Evolutionary conservation across 331 rosid genomes (phyloP).

Genomic region (Saraca asoca): DNA sequence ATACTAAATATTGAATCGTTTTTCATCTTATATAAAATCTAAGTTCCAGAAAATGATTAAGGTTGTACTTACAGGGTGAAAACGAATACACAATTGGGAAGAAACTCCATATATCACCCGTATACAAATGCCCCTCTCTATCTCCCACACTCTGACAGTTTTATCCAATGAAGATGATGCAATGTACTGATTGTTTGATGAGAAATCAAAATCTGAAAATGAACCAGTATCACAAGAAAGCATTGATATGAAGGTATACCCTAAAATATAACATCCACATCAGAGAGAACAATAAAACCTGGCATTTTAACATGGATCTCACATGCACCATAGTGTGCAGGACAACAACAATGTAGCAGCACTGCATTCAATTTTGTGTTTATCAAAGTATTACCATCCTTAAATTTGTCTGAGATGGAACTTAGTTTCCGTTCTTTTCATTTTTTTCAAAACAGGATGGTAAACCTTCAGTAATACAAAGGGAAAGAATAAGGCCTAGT

Average conservation of each 20-base stretch:
- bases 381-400: constrained; percentile 1
- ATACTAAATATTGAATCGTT: no score
- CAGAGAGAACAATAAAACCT: not conserved
- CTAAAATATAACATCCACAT: not conserved
- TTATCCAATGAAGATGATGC: constrained; percentile 94
- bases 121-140: constrained; percentile 79
- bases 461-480: constrained; percentile 12
- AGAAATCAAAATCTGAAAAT: constrained; percentile 91
- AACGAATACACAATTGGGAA: constrained; percentile 88
- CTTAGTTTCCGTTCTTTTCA: not conserved
- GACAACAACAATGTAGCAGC: constrained; percentile 5
- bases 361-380: constrained; percentile 1
- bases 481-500: constrained; percentile 14
- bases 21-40: no score
- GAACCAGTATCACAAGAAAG: constrained; percentile 44
- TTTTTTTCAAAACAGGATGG: constrained; percentile 6
- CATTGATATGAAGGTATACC: constrained; percentile 16
- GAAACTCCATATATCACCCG: constrained; percentile 98
- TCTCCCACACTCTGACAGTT: constrained; percentile 98
- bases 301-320: constrained; percentile 4
- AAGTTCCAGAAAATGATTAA: not conserved
- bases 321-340: not conserved
- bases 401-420: constrained; percentile 6
- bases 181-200: constrained; percentile 95
- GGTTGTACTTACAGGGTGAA: constrained; percentile 89